phyloP scores from a whole-genome alignment of 345 rosid genomes.

The Stellera chamaejasme region DNA sequence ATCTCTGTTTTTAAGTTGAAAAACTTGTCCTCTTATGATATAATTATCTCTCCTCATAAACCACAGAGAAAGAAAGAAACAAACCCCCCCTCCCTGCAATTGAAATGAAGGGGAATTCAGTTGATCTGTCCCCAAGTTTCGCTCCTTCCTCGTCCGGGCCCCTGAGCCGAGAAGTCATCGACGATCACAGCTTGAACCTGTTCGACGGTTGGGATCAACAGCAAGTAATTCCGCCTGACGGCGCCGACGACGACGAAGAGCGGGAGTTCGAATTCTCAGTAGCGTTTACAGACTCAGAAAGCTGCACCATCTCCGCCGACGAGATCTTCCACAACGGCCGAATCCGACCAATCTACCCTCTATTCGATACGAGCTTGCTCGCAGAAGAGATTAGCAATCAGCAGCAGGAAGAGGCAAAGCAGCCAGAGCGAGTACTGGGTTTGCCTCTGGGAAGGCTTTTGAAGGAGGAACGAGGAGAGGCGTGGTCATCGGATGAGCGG shows the following conservation, averaged over 20 bases:
- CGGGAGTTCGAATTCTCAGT: slow-evolving; percentile 45
- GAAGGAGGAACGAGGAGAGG: slow-evolving; percentile 42
- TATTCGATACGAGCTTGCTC: slow-evolving; percentile 19
- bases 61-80: neutral
- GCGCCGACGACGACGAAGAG: slow-evolving; percentile 1
- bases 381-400: neutral
- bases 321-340: slow-evolving; percentile 56
- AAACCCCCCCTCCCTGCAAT: too few species aligned
- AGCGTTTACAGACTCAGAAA: slow-evolving; percentile 17
- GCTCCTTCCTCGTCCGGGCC: slow-evolving; percentile 30
- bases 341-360: slow-evolving; percentile 51
- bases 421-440: slow-evolving; percentile 12
- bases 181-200: neutral
- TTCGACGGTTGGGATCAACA: neutral
- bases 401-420: slow-evolving; percentile 19
- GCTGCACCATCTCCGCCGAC: slow-evolving; percentile 43
- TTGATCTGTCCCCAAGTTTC: slow-evolving; percentile 32
- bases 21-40: neutral
- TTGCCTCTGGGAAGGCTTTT: slow-evolving; percentile 43
- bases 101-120: slow-evolving; percentile 33
- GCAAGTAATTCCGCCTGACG: neutral
- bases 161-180: slow-evolving; percentile 21
- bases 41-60: too few species aligned
- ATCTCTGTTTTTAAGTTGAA: neutral
- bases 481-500: slow-evolving; percentile 36